phyloP scores from a whole-genome alignment of 2,329 filamentous ascomycete genomes.

The Didymella pinodella region DNA sequence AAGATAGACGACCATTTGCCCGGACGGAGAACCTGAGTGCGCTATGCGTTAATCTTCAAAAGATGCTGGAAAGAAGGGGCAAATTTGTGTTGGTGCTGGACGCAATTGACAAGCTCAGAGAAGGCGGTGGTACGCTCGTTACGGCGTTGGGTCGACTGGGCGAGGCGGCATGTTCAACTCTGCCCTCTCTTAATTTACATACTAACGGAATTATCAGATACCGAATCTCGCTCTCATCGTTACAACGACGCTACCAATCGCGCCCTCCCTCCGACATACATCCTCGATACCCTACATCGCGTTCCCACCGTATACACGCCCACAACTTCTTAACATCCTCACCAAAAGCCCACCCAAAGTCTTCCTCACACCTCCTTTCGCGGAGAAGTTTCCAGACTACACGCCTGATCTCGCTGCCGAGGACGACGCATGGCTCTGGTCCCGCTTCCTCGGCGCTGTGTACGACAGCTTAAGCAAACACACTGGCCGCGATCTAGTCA shows the following conservation, averaged over 20 bases:
- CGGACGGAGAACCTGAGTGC: constrained; percentile 83
- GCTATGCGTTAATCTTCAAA: constrained; percentile 74
- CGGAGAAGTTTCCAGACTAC: constrained; percentile 56
- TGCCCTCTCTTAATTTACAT: not conserved
- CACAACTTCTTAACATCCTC: constrained; percentile 80
- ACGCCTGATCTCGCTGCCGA: constrained; percentile 58
- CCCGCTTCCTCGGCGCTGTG: constrained; percentile 80
- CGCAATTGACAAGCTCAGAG: constrained; percentile 83
- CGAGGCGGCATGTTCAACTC: constrained; percentile 69
- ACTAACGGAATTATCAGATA: constrained; percentile 63
- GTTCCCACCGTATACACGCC: constrained; percentile 84
- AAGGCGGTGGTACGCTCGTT: constrained; percentile 78
- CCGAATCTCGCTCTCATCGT: constrained; percentile 79
- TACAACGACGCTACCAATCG: constrained; percentile 75
- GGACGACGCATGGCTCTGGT: constrained; percentile 75
- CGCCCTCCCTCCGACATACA: constrained; percentile 70
- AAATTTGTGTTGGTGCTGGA: constrained; percentile 88
- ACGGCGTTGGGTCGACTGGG: constrained; percentile 82
- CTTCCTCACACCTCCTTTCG: constrained; percentile 49
- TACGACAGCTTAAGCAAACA: constrained; percentile 87
- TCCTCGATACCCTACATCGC: constrained; percentile 77
- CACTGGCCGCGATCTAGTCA: constrained; percentile 79
- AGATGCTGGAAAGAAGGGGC: constrained; percentile 63
- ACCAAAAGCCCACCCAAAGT: constrained; percentile 59
- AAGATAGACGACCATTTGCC: constrained; percentile 58